These are phyloP conservation scores for Talaromyces wortmannii DNA, from an alignment of 495 filamentous ascomycete species.

Conservation along the genomic window DNA sequence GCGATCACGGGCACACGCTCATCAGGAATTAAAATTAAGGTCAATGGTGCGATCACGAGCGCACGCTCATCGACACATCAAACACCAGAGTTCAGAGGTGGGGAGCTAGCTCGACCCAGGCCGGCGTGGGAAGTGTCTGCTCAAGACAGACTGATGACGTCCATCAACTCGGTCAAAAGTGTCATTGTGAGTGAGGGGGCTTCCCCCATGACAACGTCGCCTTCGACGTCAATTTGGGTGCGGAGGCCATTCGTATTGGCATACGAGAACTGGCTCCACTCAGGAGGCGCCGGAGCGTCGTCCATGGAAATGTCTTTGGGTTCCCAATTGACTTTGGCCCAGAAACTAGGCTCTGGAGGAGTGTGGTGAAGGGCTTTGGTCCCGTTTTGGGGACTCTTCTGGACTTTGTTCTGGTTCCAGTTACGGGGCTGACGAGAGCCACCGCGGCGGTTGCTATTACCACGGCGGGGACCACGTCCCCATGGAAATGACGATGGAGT, in stretches of 20 bases:
- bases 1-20: constrained; percentile 2
- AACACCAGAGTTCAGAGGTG: too few species aligned
- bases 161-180: background rate
- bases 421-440: background rate
- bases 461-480: background rate
- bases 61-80: background rate
- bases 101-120: too few species aligned
- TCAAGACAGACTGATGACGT: too few species aligned
- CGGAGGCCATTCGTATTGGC: background rate
- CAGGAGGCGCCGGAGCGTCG: background rate
- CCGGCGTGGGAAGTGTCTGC: too few species aligned
- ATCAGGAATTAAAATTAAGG: background rate
- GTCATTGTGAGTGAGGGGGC: background rate
- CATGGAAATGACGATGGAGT: background rate
- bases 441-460: background rate
- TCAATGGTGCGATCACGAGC: background rate
- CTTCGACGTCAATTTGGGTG: background rate
- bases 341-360: background rate
- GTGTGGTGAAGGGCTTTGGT: background rate
- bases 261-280: background rate
- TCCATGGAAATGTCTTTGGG: background rate
- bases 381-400: background rate
- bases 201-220: constrained; percentile 4
- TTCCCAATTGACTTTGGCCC: background rate
- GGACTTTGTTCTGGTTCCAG: background rate